Evolutionary conservation across 495 filamentous ascomycete genomes (phyloP), one percentile per base, ranked within the genome.

Genomic region (Usnea hakonensis): DNA sequence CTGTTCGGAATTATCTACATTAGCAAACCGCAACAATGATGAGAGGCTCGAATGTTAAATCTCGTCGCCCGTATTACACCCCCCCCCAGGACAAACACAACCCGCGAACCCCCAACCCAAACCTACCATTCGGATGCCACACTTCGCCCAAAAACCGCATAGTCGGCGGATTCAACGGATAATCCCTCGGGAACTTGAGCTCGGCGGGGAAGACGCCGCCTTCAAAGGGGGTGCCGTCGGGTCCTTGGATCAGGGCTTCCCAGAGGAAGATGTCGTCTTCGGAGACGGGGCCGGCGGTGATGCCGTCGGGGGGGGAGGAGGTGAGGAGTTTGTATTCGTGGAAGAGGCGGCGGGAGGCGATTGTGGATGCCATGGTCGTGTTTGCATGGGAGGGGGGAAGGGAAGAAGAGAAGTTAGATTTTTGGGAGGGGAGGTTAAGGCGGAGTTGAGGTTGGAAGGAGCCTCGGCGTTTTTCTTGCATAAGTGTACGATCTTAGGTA

Each of bases 181-280:
- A 99, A 72, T 97, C 94, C 68, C 89, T 91, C 6, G 94, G 95
- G 71, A 99, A 99, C 70, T 87, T 89, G 46, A 99, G 81, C 74
- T 95, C 89, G 10, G 94, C 93, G 37, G 91, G 90, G 73, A 97
- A 99, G 26, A 97, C 78, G 44, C 94, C 94, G 62, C 91, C 87
- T 74, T 97, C 95, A 70, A 96, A 99, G 3, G 94, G 94, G 3
- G 95, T 99, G 59, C 86, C 94, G 60, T 93, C 90, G 10, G 95
- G 94, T 0, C 94, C 94, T 75, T 95, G 88, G 68, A 99, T 97
- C 60, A 97, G 77, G 4, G 91, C 92, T 78, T 99, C 94, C 94
- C 94, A 99, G 73, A 90, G 79, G 70, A 95, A 90, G 71, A 97
- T 87, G 78, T 99, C 90, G 75, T 96, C 92, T 79, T 99, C 94